Evolutionary conservation across 2,329 filamentous ascomycete genomes (phyloP).

Genomic region (Fusarium liriodendri): DNA sequence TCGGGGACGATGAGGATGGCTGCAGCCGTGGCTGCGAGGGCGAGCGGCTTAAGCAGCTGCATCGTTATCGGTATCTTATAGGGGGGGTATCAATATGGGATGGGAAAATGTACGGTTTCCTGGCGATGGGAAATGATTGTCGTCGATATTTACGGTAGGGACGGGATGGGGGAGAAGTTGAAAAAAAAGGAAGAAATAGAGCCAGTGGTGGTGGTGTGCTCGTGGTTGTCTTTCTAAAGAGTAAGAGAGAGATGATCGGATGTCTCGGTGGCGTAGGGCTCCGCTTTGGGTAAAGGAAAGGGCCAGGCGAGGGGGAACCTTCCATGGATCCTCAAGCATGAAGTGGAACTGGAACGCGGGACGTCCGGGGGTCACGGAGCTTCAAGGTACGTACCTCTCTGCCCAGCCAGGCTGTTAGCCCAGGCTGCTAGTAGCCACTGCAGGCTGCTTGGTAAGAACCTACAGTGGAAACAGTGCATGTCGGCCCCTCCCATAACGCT

Average conservation of each 20-base stretch:
- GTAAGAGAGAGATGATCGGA: slow-evolving; percentile 26
- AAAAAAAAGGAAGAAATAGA: slow-evolving; percentile 4
- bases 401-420: neutral
- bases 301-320: slow-evolving; percentile 1
- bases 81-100: neutral
- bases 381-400: neutral
- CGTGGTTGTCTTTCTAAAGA: neutral
- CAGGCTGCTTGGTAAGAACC: neutral
- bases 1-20: slow-evolving; percentile 68
- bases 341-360: neutral
- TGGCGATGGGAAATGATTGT: neutral
- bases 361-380: slow-evolving; percentile 23
- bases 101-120: neutral
- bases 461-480: neutral
- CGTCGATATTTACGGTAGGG: slow-evolving; percentile 7
- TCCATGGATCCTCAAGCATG: neutral
- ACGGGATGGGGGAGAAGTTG: slow-evolving; percentile 1
- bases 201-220: slow-evolving; percentile 20
- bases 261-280: slow-evolving; percentile 34
- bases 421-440: neutral
- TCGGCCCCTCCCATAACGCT: neutral
- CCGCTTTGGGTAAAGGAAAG: slow-evolving; percentile 27
- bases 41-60: slow-evolving; percentile 49
- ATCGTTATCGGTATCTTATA: slow-evolving; percentile 33
- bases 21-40: slow-evolving; percentile 49